Conservation (phyloP, 331 rosid species). For the Erythrophleum ivorense region DNA sequence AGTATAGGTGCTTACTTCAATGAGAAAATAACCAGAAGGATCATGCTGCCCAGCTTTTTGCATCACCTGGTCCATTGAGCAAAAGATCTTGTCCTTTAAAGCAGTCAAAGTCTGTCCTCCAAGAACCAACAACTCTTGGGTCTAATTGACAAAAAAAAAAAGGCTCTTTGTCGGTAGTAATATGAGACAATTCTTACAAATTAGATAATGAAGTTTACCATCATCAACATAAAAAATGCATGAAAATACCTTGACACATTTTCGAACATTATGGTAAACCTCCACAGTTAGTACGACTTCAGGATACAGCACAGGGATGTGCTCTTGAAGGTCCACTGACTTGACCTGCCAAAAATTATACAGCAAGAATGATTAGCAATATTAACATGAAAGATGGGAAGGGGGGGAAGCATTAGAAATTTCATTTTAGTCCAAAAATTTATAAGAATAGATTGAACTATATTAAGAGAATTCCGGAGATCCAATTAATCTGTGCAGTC, state of each 20-base stretch:
- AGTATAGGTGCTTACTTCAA: slow-evolving; percentile 63
- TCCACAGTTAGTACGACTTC: slow-evolving; percentile 77
- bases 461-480: background rate
- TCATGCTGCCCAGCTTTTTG: slow-evolving; percentile 73
- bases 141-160: slow-evolving; percentile 48
- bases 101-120: slow-evolving; percentile 79
- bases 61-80: slow-evolving; percentile 81
- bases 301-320: slow-evolving; percentile 60
- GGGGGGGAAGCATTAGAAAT: slow-evolving; percentile 4
- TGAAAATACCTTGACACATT: slow-evolving; percentile 67
- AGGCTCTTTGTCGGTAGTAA: background rate
- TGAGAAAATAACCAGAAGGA: slow-evolving; percentile 88
- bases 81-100: slow-evolving; percentile 80
- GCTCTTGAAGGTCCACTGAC: slow-evolving; percentile 53
- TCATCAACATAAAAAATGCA: slow-evolving; percentile 24
- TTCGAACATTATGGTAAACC: slow-evolving; percentile 75
- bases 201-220: slow-evolving; percentile 7
- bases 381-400: slow-evolving; percentile 10
- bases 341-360: slow-evolving; percentile 60
- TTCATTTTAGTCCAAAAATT: slow-evolving; percentile 6
- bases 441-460: background rate
- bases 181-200: slow-evolving; percentile 25
- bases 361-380: background rate
- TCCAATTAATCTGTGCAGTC: background rate
- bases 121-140: slow-evolving; percentile 84